Percentiles rank a stretch among this genome's conserved stretches.
Evolutionary conservation across 2,329 filamentous ascomycete genomes (phyloP).

Genomic region (Fusarium poae): DNA sequence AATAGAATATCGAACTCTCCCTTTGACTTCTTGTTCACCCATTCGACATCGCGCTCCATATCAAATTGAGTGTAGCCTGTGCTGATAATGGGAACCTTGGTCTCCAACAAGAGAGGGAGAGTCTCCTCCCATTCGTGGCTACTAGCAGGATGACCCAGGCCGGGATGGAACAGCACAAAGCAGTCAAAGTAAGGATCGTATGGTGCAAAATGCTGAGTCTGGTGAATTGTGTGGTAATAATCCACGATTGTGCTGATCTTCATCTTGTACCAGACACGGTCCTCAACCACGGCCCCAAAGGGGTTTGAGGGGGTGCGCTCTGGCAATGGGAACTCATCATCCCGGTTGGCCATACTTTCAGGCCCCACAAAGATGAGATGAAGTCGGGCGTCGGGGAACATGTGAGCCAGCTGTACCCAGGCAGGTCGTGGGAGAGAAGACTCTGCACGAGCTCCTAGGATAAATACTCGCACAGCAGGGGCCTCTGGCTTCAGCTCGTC

Average conservation of each 20-base stretch:
- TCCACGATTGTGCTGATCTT: conserved; percentile 99
- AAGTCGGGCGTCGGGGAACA: conserved; percentile 92
- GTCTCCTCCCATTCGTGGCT: conserved; percentile 96
- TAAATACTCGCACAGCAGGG: conserved; percentile 90
- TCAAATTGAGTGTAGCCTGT: conserved; percentile 97
- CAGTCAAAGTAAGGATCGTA: conserved; percentile 99
- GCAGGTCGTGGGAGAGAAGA: conserved; percentile 93
- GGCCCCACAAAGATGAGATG: conserved; percentile 96
- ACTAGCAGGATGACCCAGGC: conserved; percentile 91
- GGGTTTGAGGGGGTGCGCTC: conserved; percentile 87
- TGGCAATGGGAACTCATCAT: conserved; percentile 91
- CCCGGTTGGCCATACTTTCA: conserved; percentile 94
- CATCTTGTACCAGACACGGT: conserved; percentile 86
- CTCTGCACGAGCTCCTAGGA: conserved; percentile 95
- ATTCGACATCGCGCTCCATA: conserved; percentile 91
- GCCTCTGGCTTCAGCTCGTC: conserved; percentile 86
- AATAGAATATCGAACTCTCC: conserved; percentile 94
- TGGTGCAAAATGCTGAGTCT: conserved; percentile 89
- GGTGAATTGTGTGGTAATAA: conserved; percentile 97
- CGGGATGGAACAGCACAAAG: conserved; percentile 97
- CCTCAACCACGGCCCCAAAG: conserved; percentile 94
- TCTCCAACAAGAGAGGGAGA: conserved; percentile 89
- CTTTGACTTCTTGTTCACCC: conserved; percentile 85
- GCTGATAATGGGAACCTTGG: conserved; percentile 92
- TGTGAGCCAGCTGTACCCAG: conserved; percentile 93